Percentiles rank a stretch among this genome's conserved stretches.
Evolutionary conservation across 2,329 filamentous ascomycete species (phyloP).

Genomic region (Epichloe uncinata): DNA sequence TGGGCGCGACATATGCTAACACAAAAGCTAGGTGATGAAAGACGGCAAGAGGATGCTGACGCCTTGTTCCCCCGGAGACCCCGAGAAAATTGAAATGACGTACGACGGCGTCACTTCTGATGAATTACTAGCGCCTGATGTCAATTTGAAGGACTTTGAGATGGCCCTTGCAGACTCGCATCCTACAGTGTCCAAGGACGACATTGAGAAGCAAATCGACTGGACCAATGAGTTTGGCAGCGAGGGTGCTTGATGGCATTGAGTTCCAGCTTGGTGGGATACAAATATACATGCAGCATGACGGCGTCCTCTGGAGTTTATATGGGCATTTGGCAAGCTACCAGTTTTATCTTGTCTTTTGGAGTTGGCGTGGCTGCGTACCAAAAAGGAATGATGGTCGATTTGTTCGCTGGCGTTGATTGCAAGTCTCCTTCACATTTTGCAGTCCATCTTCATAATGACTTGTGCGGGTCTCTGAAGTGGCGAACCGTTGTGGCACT

Average conservation of each 20-base stretch:
- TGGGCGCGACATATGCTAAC: slow-evolving; percentile 6
- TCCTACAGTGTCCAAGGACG: slow-evolving; percentile 80
- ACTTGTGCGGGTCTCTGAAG: not conserved
- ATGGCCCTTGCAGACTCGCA: slow-evolving; percentile 79
- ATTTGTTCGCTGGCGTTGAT: not conserved
- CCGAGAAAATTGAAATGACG: slow-evolving; percentile 78
- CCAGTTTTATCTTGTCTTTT: slow-evolving; percentile 6
- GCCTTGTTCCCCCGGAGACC: slow-evolving; percentile 86
- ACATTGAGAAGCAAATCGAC: slow-evolving; percentile 71
- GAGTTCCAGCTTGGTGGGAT: slow-evolving; percentile 5
- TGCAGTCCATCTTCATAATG: not conserved
- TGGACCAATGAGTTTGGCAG: slow-evolving; percentile 97
- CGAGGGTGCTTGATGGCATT: slow-evolving; percentile 49
- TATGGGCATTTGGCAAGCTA: slow-evolving; percentile 11
- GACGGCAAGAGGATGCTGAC: slow-evolving; percentile 60
- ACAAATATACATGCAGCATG: slow-evolving; percentile 11
- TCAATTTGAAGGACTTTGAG: slow-evolving; percentile 83
- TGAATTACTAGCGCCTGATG: slow-evolving; percentile 69
- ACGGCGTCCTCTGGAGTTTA: slow-evolving; percentile 19
- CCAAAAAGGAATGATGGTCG: not conserved
- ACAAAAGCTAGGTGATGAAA: slow-evolving; percentile 45
- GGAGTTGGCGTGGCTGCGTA: not conserved
- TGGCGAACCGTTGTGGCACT: not conserved
- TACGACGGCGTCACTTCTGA: slow-evolving; percentile 83
- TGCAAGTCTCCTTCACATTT: not conserved